Percentiles rank a stretch among this genome's conserved stretches.
Conservation (phyloP, 257 asterid species). For the Verbena officinalis region DNA sequence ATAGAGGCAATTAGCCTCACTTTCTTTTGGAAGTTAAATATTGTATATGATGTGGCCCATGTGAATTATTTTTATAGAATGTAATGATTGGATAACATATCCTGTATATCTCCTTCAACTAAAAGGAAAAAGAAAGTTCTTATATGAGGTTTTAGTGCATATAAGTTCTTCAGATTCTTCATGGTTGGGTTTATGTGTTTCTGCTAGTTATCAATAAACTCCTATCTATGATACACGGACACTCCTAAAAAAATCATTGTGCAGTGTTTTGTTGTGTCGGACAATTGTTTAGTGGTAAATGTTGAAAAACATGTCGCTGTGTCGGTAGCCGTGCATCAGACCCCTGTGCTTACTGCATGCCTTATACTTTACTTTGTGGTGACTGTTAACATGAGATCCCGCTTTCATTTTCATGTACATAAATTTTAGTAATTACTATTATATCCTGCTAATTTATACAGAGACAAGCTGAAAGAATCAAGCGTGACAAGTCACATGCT, state of each 20-base stretch:
- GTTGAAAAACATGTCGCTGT: no score
- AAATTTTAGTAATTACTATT: conserved; percentile 8
- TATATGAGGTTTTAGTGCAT: neutral
- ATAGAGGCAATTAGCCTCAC: neutral
- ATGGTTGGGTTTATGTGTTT: conserved; percentile 11
- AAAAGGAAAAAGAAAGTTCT: neutral
- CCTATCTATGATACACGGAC: no score
- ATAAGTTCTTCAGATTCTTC: conserved; percentile 9
- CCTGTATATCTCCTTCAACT: neutral
- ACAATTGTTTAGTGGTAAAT: no score
- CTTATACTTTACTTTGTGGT: neutral
- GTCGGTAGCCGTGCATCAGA: no score
- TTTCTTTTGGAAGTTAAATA: conserved; percentile 20
- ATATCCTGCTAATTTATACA: conserved; percentile 35
- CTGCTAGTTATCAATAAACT: neutral
- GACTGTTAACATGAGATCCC: conserved; percentile 3
- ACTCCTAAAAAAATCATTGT: no score
- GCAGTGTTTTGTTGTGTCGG: no score
- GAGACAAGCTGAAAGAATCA: conserved; percentile 92
- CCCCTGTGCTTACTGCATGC: conserved; percentile 15
- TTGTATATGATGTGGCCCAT: conserved; percentile 4
- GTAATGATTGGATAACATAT: conserved; percentile 1
- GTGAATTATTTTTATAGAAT: neutral
- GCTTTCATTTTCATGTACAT: conserved; percentile 12
- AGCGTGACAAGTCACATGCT: conserved; percentile 74